phyloP scores from a whole-genome alignment of 116 monocot species.

The Zostera marina region DNA sequence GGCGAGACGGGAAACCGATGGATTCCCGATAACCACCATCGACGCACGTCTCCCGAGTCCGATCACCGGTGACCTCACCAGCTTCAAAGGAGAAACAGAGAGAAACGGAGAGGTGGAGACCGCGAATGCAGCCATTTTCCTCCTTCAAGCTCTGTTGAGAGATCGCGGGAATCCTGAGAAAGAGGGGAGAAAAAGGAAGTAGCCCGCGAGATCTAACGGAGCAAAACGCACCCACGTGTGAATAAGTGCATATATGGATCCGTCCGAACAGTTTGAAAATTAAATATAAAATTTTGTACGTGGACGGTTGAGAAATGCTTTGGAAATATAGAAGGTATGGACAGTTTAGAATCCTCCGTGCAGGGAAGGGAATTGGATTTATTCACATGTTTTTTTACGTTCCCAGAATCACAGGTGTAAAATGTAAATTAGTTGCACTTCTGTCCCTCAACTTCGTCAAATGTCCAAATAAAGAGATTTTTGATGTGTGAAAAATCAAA shows the following conservation, averaged over 20 bases:
- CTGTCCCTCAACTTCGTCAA: no score
- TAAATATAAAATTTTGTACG: no score
- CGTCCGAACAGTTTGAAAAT: neutral
- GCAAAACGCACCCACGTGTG: neutral
- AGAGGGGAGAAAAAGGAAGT: neutral
- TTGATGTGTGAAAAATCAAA: no score
- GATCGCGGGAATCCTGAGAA: slow-evolving; percentile 1
- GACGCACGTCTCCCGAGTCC: neutral
- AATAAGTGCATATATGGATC: neutral
- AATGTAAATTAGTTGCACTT: no score
- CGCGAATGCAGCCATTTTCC: neutral
- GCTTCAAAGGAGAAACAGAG: neutral
- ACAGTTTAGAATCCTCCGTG: no score
- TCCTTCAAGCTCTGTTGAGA: neutral
- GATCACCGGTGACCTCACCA: neutral
- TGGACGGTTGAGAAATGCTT: no score
- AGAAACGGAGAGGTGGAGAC: neutral
- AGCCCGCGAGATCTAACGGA: neutral
- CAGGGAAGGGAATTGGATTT: no score
- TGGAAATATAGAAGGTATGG: no score
- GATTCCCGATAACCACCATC: neutral
- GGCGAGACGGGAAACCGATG: neutral
- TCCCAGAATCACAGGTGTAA: no score
- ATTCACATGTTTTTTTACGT: no score
- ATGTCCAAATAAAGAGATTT: no score